Percentiles rank a stretch among this genome's conserved stretches.
phyloP scores from a whole-genome alignment of 2,329 filamentous ascomycete species.

The Trichoderma sp. region DNA sequence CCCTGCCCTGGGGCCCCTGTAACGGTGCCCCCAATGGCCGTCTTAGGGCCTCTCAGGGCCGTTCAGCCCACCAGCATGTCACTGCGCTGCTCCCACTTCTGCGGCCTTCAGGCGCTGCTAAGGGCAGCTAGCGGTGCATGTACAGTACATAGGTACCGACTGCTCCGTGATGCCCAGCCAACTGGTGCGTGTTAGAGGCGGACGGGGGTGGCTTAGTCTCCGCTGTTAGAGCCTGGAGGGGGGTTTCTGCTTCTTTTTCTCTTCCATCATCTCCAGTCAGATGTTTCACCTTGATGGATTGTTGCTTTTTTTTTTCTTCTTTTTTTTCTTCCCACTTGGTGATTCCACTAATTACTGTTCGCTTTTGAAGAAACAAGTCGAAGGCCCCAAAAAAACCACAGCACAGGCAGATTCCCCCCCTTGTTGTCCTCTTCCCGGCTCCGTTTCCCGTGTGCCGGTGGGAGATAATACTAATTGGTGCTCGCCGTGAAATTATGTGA shows the following conservation, averaged over 20 bases:
- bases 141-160: neutral
- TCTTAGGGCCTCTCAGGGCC: neutral
- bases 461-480: neutral
- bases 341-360: too few species aligned
- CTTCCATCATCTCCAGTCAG: neutral
- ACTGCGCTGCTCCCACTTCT: neutral
- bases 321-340: neutral
- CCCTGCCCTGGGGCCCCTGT: neutral
- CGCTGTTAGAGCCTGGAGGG: neutral
- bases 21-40: neutral
- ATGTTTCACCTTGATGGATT: constrained; percentile 8
- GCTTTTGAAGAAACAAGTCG: too few species aligned
- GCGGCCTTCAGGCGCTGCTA: neutral
- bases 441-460: neutral
- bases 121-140: neutral
- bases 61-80: constrained; percentile 6
- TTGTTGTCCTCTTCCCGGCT: neutral
- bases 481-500: neutral
- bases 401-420: too few species aligned
- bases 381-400: too few species aligned
- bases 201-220: constrained; percentile 7
- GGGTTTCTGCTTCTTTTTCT: neutral
- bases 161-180: neutral
- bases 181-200: neutral
- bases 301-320: neutral